Base-by-base conservation (phyloP, 139 green algal species). In the Tetraselmis striata region DNA sequence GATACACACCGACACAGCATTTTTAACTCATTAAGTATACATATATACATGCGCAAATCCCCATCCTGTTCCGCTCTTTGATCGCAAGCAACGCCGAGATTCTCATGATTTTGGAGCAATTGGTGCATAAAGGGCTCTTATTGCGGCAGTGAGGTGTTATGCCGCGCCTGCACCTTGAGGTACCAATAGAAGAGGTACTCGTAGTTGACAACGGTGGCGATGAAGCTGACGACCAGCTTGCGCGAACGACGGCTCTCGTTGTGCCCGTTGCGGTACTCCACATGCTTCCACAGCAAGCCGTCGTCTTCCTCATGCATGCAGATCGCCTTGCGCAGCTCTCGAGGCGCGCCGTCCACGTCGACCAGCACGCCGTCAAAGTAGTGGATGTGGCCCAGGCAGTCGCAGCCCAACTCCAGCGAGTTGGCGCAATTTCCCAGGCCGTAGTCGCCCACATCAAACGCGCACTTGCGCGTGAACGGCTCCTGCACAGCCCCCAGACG, bases 221-320 rank as follows among this genome's bases (percentile, higher is more conserved):
- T 89, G 84, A 88, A 90, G 74, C 59, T 86, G 28, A 93, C 5
- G 28, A 92, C 90, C 76, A 93, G 87, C 0, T 83, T 84, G 1
- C 90, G 84, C 0, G 59, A 78, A n/a, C 90, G 84, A 18, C 90
- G 79, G 26, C 59, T 78, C 84, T 93, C 87, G 28, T 29, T 32
- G 84, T 91, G 87, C 22, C 83, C 82, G 25, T 84, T 91, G 29
- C 92, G 88, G 77, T 91, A 95, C 81, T 97, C 93, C 1, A 91
- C 77, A 86, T 98, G 94, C 90, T 98, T 98, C 94, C 93, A 97
- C 81, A 94, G 84, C 26, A 96, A 86, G 29, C 94, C 94, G 2
- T 87, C 79, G 82, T 97, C 94, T 90, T 97, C 94, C 89, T 97
- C 94, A 80, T 97, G 93, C 85, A 97, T 89, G 90, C 94, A 97